Evolutionary conservation across 1,284 basidiomycete species (phyloP).

Genomic region (Austroboletus olivaceoglutinosus): DNA sequence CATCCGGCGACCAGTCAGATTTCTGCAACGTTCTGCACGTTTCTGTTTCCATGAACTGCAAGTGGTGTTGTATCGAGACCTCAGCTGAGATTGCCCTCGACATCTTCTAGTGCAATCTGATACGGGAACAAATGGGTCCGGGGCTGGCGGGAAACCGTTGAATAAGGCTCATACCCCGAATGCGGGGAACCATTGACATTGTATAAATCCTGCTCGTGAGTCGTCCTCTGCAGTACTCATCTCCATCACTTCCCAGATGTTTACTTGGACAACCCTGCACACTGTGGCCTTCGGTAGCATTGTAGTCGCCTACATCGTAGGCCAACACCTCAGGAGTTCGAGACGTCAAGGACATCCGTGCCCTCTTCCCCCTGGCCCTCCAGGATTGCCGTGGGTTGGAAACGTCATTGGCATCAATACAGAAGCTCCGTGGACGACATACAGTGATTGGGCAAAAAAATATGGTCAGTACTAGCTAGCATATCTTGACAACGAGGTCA

Average conservation of each 20-base stretch:
- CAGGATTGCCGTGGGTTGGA: slow-evolving; percentile 9
- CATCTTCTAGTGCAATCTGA: too few relatives aligned
- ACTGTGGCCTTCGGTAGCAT: neutral
- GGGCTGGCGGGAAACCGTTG: too few relatives aligned
- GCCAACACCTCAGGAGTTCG: neutral
- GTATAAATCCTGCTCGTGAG: too few relatives aligned
- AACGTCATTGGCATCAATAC: slow-evolving; percentile 5
- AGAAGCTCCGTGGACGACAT: slow-evolving; percentile 8
- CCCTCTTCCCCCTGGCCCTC: slow-evolving; percentile 8
- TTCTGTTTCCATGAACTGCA: too few relatives aligned
- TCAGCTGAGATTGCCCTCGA: too few relatives aligned
- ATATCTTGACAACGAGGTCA: neutral
- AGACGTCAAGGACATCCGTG: neutral
- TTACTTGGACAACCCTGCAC: neutral
- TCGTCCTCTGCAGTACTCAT: too few relatives aligned
- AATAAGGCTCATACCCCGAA: too few relatives aligned
- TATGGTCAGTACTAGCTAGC: neutral
- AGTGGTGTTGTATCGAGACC: too few relatives aligned
- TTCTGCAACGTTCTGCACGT: too few relatives aligned
- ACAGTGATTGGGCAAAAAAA: slow-evolving; percentile 1
- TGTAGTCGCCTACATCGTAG: neutral
- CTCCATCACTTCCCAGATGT: neutral
- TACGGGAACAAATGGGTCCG: too few relatives aligned
- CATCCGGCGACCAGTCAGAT: too few relatives aligned
- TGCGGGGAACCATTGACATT: too few relatives aligned